phyloP scores from a whole-genome alignment of 1,139 yeast species.

The Scheffersomyces lignicola region DNA sequence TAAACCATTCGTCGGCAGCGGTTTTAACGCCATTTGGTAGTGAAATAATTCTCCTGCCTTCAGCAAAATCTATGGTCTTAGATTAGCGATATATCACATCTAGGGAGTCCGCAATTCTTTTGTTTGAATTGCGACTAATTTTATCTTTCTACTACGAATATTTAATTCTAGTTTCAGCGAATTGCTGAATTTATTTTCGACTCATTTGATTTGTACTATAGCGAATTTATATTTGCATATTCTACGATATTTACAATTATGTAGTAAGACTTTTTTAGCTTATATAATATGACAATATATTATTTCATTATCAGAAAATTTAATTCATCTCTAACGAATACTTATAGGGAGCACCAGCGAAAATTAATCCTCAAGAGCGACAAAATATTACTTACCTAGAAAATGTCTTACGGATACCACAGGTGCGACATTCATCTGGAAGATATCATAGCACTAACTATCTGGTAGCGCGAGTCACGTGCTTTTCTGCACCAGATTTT shows the following conservation, averaged over 20 bases:
- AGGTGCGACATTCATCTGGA: constrained; percentile 5
- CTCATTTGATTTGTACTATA: constrained; percentile 1
- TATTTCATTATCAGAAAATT: constrained; percentile 2
- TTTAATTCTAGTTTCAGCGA: constrained; percentile 1
- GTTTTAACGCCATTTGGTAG: no score
- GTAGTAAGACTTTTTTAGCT: constrained; percentile 3
- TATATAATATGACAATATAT: constrained; percentile 2
- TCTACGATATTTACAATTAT: background rate
- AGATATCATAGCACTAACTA: no score
- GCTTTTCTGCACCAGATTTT: background rate
- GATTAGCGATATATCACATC: no score
- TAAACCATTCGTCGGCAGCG: no score
- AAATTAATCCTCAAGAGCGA: constrained; percentile 2
- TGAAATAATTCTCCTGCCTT: no score
- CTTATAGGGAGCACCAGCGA: constrained; percentile 1
- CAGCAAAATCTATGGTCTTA: no score
- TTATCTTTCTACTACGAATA: no score
- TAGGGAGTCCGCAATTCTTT: no score
- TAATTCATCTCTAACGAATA: constrained; percentile 1
- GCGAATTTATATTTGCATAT: background rate
- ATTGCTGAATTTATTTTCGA: constrained; percentile 3
- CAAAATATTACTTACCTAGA: constrained; percentile 2
- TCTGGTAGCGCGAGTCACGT: constrained; percentile 2
- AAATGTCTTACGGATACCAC: constrained; percentile 4
- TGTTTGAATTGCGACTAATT: no score